Conservation (phyloP, 257 asterid genomes). For the Lantana camara region DNA sequence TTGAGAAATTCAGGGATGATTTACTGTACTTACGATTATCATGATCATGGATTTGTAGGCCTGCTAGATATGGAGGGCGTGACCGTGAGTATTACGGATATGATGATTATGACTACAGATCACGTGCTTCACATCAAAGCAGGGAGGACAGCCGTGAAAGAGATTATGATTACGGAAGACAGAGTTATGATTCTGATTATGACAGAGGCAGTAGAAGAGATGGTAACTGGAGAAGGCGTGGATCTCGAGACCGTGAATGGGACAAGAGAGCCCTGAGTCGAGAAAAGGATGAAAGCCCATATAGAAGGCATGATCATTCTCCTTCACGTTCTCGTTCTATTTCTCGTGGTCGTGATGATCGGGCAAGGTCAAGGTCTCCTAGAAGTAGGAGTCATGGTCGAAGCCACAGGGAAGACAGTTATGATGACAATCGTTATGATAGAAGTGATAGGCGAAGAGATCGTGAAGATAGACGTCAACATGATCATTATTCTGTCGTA, state of each 20-base stretch:
- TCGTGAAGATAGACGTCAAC: slow-evolving; percentile 71
- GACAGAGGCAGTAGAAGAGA: slow-evolving; percentile 83
- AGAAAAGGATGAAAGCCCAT: slow-evolving; percentile 82
- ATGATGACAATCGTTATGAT: slow-evolving; percentile 70
- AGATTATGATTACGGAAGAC: slow-evolving; percentile 77
- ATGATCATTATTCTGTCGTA: slow-evolving; percentile 73
- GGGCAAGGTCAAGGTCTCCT: slow-evolving; percentile 86
- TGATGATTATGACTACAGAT: slow-evolving; percentile 85
- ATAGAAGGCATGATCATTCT: slow-evolving; percentile 63
- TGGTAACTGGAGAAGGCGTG: slow-evolving; percentile 78
- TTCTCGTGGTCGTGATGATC: slow-evolving; percentile 81
- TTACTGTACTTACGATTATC: slow-evolving; percentile 43
- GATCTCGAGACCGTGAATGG: slow-evolving; percentile 83
- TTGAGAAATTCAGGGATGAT: slow-evolving; percentile 31
- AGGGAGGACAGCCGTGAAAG: slow-evolving; percentile 86
- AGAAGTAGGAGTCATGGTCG: slow-evolving; percentile 79
- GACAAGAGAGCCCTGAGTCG: slow-evolving; percentile 77
- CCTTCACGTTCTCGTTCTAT: slow-evolving; percentile 66
- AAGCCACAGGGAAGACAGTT: slow-evolving; percentile 85
- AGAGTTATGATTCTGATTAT: slow-evolving; percentile 91
- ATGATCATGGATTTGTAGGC: slow-evolving; percentile 61
- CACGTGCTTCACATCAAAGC: slow-evolving; percentile 62
- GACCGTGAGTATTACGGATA: slow-evolving; percentile 77
- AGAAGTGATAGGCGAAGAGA: slow-evolving; percentile 84
- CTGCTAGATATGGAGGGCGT: slow-evolving; percentile 78